These are phyloP conservation scores for Ophiocordyceps camponoti-floridani DNA, from an alignment of 2,329 filamentous ascomycete species.

Conservation along the genomic window DNA sequence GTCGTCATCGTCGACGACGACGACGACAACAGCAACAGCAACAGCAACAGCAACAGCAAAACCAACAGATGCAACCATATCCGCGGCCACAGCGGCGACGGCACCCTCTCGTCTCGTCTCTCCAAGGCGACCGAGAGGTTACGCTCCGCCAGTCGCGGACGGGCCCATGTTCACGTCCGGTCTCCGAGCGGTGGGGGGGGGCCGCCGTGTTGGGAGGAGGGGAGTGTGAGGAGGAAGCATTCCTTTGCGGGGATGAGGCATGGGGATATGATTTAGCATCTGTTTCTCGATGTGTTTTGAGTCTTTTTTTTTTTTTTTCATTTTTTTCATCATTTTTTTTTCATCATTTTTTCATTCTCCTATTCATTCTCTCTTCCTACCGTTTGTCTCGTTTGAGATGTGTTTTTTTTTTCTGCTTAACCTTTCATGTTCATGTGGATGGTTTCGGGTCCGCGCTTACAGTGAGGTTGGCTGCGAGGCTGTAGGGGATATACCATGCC, in stretches of 20 bases:
- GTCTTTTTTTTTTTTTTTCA: no score
- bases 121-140: slow-evolving; percentile 41
- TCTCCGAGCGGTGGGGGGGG: slow-evolving; percentile 4
- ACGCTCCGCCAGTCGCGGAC: slow-evolving; percentile 38
- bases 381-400: not conserved
- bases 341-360: not conserved
- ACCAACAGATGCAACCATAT: slow-evolving; percentile 26
- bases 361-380: not conserved
- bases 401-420: no score
- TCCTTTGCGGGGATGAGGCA: slow-evolving; percentile 32
- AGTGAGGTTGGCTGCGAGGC: no score
- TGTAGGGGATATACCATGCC: no score
- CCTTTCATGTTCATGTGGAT: no score
- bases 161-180: slow-evolving; percentile 9
- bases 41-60: no score
- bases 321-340: not conserved
- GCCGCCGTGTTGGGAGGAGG: slow-evolving; percentile 9
- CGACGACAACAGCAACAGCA: no score
- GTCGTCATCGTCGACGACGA: no score
- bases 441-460: no score
- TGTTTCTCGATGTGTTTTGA: not conserved
- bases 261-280: slow-evolving; percentile 35
- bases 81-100: slow-evolving; percentile 36
- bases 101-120: slow-evolving; percentile 33
- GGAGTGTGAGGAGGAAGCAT: slow-evolving; percentile 13